These are phyloP conservation scores for Hibiscus mutabilis DNA, from an alignment of 345 rosid genomes.

Conservation along the genomic window DNA sequence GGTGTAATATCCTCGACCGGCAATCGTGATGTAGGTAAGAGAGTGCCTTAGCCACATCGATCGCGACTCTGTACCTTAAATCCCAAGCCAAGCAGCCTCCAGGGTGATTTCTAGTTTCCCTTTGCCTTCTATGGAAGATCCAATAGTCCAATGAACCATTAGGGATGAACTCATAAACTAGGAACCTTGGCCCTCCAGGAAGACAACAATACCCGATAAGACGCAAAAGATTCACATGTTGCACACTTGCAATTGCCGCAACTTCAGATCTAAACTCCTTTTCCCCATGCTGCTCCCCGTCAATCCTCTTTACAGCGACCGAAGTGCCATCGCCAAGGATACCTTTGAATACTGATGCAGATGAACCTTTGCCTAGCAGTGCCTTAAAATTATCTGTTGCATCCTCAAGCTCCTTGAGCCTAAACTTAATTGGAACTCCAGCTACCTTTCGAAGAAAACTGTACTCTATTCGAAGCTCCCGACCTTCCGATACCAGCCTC, in stretches of 20 bases:
- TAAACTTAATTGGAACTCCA: conserved; percentile 62
- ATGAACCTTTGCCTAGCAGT: conserved; percentile 55
- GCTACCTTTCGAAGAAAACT: conserved; percentile 83
- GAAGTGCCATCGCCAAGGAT: conserved; percentile 44
- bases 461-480: conserved; percentile 71
- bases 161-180: conserved; percentile 55
- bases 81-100: conserved; percentile 72
- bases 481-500: conserved; percentile 41
- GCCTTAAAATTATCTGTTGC: conserved; percentile 66
- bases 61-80: conserved; percentile 49
- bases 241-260: conserved; percentile 65
- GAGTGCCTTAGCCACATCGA: conserved; percentile 64
- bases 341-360: conserved; percentile 61
- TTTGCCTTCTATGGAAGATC: conserved; percentile 38
- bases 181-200: conserved; percentile 34
- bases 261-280: conserved; percentile 66
- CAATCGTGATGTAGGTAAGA: conserved; percentile 75
- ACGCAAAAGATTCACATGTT: conserved; percentile 56
- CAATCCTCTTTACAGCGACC: conserved; percentile 63
- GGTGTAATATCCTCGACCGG: conserved; percentile 53
- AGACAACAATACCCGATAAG: conserved; percentile 48
- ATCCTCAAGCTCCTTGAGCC: conserved; percentile 58
- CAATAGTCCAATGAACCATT: conserved; percentile 61
- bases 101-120: conserved; percentile 10
- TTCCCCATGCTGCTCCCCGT: conserved; percentile 53